phyloP scores from a whole-genome alignment of 345 rosid genomes.

The Brassica cretica region DNA sequence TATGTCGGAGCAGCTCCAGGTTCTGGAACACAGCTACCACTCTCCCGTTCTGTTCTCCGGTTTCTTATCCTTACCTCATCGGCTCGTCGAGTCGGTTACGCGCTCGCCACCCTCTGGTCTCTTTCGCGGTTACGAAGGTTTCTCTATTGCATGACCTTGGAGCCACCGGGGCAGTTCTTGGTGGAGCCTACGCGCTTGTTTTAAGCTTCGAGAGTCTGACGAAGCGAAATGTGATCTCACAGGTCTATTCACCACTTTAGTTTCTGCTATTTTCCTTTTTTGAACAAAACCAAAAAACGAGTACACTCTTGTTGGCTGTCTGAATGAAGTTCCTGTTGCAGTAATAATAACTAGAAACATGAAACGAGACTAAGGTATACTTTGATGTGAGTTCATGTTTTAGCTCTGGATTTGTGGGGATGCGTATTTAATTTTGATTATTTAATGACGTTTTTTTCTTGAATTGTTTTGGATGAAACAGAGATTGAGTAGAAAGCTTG shows the following conservation, averaged over 20 bases:
- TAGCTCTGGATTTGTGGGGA: neutral
- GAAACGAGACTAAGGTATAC: neutral
- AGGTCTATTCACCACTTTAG: conserved; percentile 42
- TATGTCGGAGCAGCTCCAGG: conserved; percentile 14
- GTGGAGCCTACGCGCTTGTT: conserved; percentile 77
- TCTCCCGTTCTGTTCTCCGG: conserved; percentile 28
- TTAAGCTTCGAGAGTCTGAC: conserved; percentile 66
- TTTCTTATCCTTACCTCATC: conserved; percentile 20
- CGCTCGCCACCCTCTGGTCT: conserved; percentile 26
- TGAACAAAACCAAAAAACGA: neutral
- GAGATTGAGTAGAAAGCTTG: conserved; percentile 84
- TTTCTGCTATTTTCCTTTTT: neutral
- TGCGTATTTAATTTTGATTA: neutral
- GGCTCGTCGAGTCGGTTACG: conserved; percentile 15
- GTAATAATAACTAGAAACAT: neutral
- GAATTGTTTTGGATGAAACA: conserved; percentile 29
- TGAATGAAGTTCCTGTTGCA: neutral
- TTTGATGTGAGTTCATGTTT: neutral
- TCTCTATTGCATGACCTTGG: conserved; percentile 58
- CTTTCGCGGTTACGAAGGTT: conserved; percentile 16
- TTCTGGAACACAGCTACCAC: conserved; percentile 4
- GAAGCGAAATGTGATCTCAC: conserved; percentile 54
- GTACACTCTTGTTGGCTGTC: neutral
- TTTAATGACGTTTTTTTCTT: neutral
- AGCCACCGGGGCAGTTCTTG: conserved; percentile 67